Evolutionary conservation across 2,329 filamentous ascomycete genomes (phyloP).

Genomic region (Aureobasidium zeae): DNA sequence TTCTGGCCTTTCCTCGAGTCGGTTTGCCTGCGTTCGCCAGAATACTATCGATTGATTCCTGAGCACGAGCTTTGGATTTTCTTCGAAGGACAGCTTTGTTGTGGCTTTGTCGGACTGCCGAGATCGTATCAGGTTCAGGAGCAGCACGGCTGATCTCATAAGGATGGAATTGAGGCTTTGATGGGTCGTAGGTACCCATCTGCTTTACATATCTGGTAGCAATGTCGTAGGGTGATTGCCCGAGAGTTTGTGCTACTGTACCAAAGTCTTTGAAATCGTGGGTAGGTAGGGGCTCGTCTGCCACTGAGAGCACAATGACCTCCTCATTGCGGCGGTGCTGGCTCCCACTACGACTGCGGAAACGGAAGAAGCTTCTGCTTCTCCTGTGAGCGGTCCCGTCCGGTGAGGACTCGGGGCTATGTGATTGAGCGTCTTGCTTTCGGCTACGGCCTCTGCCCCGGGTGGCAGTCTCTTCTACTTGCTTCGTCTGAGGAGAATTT

Average conservation of each 20-base stretch:
- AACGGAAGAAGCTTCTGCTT: conserved; percentile 16
- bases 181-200: conserved; percentile 13
- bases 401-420: conserved; percentile 4
- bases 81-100: conserved; percentile 2
- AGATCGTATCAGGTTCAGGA: conserved; percentile 5
- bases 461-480: background rate
- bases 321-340: conserved; percentile 12
- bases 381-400: conserved; percentile 16
- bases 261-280: conserved; percentile 30
- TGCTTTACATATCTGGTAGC: conserved; percentile 24
- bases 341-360: conserved; percentile 23
- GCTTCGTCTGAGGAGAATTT: background rate
- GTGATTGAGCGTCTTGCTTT: background rate
- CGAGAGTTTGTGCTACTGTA: conserved; percentile 34
- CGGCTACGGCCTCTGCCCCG: conserved; percentile 12
- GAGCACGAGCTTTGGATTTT: conserved; percentile 4
- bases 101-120: conserved; percentile 9
- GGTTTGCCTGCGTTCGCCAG: background rate
- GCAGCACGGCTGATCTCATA: conserved; percentile 13
- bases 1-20: conserved; percentile 1
- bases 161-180: conserved; percentile 10
- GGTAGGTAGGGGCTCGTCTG: conserved; percentile 19
- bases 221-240: conserved; percentile 37
- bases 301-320: conserved; percentile 12
- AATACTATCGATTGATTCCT: conserved; percentile 2